Evolutionary conservation across 352 stramenopile genomes (phyloP), one percentile per base, ranked within the genome.

Genomic region (Stephanocyclus meneghinianus): DNA sequence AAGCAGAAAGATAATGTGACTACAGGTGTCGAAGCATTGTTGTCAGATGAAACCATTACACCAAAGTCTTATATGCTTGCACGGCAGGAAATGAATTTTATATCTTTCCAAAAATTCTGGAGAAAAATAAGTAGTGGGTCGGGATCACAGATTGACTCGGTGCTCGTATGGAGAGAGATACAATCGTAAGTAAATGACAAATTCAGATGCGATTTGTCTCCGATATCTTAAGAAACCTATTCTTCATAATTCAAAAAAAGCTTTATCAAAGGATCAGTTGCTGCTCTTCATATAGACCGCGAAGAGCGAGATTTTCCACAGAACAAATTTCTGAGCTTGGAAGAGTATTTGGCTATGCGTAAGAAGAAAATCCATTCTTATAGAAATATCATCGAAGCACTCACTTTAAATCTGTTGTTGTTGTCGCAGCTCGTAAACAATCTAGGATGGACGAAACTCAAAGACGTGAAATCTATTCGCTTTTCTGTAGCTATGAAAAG

Each of bases 261-360:
- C 37, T 82, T 83, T 44, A 86, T 86, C 15, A 86, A 87, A 59
- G 80, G 80, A 32, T 71, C 50, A 53, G 76, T 87, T 44, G 1
- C 9, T 51, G 57, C 80, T 15, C 71, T 87, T 21, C 59, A 83
- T 16, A 75, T 87, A 4, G 70, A 61, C 53, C 2, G 53, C 29
- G 50, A 67, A 60, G 60, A 78, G 16, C 57, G 75, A 18, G 48
- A 26, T 13, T 30, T 63, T 15, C 15, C 50, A 45, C 40, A 73
- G 32, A 83, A 80, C 30, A 74, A 72, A 35, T 85, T 82, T 56
- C 51, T 87, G 5, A 69, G 56, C 35, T 47, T 87, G 21, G 71
- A 73, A 29, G 68, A 81, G 44, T 88, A 88, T 55, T 65, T 88
- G 18, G 74, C 61, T 1, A 32, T 88, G 6, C 75, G 66, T 74